Evolutionary conservation across 2,329 filamentous ascomycete species (phyloP).

Genomic region (Aureobasidium zeae): DNA sequence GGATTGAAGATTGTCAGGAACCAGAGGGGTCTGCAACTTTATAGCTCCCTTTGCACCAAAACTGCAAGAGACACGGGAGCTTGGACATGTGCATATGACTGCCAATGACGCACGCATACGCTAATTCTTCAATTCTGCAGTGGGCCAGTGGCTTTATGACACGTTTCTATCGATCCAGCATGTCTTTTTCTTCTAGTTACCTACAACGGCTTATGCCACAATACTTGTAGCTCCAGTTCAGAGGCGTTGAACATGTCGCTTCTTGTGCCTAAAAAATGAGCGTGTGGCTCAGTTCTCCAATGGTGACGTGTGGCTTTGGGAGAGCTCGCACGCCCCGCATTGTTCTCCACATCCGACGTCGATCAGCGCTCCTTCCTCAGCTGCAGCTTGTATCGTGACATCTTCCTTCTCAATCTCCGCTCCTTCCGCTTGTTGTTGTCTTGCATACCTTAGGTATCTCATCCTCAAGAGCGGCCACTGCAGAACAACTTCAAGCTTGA

Average conservation of each 20-base stretch:
- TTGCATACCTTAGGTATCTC: too few relatives aligned
- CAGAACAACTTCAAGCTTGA: neutral
- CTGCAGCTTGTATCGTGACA: neutral
- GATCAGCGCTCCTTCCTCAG: neutral
- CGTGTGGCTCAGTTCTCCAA: too few relatives aligned
- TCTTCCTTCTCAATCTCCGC: neutral
- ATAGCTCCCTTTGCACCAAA: constrained; percentile 6
- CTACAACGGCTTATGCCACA: constrained; percentile 4
- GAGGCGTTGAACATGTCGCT: too few relatives aligned
- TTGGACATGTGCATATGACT: neutral
- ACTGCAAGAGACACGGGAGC: neutral
- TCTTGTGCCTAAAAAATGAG: too few relatives aligned
- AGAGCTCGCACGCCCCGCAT: too few relatives aligned
- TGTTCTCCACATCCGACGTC: neutral
- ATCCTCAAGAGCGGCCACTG: neutral
- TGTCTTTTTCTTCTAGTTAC: too few relatives aligned
- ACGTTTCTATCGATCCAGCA: constrained; percentile 1
- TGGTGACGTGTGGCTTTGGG: too few relatives aligned
- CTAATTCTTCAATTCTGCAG: constrained; percentile 5
- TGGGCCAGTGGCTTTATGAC: constrained; percentile 1
- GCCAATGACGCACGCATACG: constrained; percentile 2
- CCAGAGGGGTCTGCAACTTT: neutral
- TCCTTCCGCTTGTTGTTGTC: neutral
- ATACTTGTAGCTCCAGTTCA: too few relatives aligned
- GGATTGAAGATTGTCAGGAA: neutral